Base-by-base conservation (phyloP, 306 rosid genomes). In the Quercus gilva region DNA sequence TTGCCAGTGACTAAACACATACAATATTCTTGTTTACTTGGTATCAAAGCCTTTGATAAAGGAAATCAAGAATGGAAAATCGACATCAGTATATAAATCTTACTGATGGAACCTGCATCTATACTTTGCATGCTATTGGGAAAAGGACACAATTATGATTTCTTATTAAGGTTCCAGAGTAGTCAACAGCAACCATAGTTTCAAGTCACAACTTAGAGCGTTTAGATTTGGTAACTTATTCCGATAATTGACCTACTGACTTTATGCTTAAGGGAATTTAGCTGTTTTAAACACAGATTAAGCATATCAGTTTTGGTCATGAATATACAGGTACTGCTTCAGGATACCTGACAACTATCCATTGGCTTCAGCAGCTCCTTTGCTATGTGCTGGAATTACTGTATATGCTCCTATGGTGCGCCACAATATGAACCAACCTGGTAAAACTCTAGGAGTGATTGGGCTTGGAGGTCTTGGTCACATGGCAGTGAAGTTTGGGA, bases 401-500 rank as follows among this genome's bases (percentile, higher is more conserved):
- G 97, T 92, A 49, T 94, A 90, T 85, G 41, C 97, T 78, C 97
- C 98, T 1, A 94, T 92, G 98, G 79, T 86, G 80, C 91, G 92
- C 58, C 96, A 92, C 77, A 89, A 88, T 71, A 94, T 94, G 97
- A 92, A 92, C 78, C 92, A 90, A 76, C 91, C 98, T 5, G 97
- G 98, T 29, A 92, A 94, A 80, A 90, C 97, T 69, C 90, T 94
- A 2, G 98, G 96, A 43, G 98, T 94, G 85, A 81, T 94, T 78
- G 98, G 96, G 20, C 97, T 94, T 52, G 98, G 97, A 70, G 98
- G 98, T 81, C 98, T 94, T 7, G 97, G 98, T 70, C 98, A 94
- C 79, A 85, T 92, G 94, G 97, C 97, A 5, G 94, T 89, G 73
- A 92, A 89, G 84, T 92, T 92, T 76, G 97, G 96, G 64, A 92